Evolutionary conservation across 306 rosid genomes (phyloP).

Genomic region (Nissolia schottii): DNA sequence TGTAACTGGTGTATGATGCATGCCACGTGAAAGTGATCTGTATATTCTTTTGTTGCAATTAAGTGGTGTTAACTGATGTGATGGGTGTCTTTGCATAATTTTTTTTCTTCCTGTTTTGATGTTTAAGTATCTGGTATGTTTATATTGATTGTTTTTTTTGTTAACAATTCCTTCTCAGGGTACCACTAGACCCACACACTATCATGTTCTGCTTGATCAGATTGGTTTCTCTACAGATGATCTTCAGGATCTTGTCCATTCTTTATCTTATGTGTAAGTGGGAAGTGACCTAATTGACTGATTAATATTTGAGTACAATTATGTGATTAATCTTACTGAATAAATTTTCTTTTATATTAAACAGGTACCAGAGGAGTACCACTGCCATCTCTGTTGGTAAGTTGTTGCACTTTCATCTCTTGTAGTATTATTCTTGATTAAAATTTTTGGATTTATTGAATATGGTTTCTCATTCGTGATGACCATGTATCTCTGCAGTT

Average conservation of each 20-base stretch:
- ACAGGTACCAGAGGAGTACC: constrained; percentile 92
- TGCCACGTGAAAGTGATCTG: background rate
- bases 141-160: background rate
- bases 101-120: background rate
- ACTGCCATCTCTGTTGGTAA: constrained; percentile 92
- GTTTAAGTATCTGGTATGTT: too few species aligned
- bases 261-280: constrained; percentile 93
- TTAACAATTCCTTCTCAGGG: constrained; percentile 42
- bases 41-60: background rate
- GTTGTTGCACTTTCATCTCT: background rate
- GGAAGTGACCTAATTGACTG: background rate
- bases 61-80: background rate
- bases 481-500: constrained; percentile 40
- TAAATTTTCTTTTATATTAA: background rate
- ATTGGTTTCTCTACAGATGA: constrained; percentile 85
- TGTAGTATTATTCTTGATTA: background rate
- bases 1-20: too few species aligned
- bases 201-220: constrained; percentile 77
- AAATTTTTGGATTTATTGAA: background rate
- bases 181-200: constrained; percentile 87
- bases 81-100: background rate
- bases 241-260: constrained; percentile 86
- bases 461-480: background rate
- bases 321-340: background rate
- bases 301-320: background rate